These are phyloP conservation scores for Alternaria triticina DNA, from an alignment of 2,329 filamentous ascomycete species.

Conservation along the genomic window DNA sequence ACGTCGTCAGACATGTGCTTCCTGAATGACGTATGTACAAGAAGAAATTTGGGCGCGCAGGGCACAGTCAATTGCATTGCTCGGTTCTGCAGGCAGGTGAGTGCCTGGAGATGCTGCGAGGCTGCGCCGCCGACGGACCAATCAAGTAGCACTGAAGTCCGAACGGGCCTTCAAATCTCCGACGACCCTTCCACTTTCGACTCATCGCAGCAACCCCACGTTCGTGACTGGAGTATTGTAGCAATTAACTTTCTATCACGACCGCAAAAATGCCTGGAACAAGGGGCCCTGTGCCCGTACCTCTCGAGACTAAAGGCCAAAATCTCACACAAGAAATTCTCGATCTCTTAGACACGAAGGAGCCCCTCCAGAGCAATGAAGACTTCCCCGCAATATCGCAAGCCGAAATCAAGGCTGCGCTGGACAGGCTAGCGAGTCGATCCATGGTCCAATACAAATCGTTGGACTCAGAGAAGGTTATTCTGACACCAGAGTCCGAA, in stretches of 20 bases:
- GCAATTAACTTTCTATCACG: constrained; percentile 11
- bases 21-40: not conserved
- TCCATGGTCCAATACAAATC: constrained; percentile 88
- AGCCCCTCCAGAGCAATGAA: constrained; percentile 60
- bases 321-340: constrained; percentile 80
- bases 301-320: constrained; percentile 45
- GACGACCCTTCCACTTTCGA: constrained; percentile 30
- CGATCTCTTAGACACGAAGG: constrained; percentile 64
- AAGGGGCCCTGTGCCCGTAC: constrained; percentile 57
- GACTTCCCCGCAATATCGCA: constrained; percentile 55
- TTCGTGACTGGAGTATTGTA: constrained; percentile 15
- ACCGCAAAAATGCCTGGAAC: constrained; percentile 51
- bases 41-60: not conserved
- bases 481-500: constrained; percentile 81
- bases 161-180: constrained; percentile 32
- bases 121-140: constrained; percentile 16
- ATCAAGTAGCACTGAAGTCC: constrained; percentile 23
- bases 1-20: not conserved
- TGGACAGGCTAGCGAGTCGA: constrained; percentile 84
- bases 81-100: not conserved
- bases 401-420: constrained; percentile 75
- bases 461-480: constrained; percentile 76
- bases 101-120: not conserved
- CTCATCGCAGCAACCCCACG: constrained; percentile 34
- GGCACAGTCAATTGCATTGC: not conserved